phyloP scores from a whole-genome alignment of 768 basidiomycete genomes.

The Macrolepiota dolichaula region DNA sequence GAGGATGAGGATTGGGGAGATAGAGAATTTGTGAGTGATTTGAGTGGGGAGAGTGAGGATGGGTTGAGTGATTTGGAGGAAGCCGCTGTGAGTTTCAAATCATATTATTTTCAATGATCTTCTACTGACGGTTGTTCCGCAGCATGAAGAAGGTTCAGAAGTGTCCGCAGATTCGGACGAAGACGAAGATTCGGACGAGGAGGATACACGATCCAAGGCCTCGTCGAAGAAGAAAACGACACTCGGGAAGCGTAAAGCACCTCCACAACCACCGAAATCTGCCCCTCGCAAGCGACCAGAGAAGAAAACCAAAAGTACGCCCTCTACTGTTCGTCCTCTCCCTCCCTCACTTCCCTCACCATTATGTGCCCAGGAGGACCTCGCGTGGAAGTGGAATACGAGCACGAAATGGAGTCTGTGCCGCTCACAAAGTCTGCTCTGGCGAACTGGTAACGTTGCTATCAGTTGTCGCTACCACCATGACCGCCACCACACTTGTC shows the following conservation, averaged over 20 bases:
- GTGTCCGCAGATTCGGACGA: conserved; percentile 7
- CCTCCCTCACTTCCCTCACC: background rate
- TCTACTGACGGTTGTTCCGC: background rate
- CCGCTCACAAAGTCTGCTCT: conserved; percentile 50
- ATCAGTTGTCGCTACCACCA: background rate
- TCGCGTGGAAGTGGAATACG: conserved; percentile 94
- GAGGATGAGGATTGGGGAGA: conserved; percentile 54
- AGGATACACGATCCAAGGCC: conserved; percentile 35
- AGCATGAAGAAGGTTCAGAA: conserved; percentile 25
- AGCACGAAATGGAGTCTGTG: conserved; percentile 80
- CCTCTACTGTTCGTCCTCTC: background rate
- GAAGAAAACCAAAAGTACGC: conserved; percentile 61
- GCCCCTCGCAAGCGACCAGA: conserved; percentile 50
- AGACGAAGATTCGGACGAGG: conserved; percentile 23
- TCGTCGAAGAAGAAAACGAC: conserved; percentile 31
- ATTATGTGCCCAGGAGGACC: conserved; percentile 52
- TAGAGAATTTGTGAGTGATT: conserved; percentile 73
- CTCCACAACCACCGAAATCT: conserved; percentile 36
- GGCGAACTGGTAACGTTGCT: conserved; percentile 46
- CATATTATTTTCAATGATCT: background rate
- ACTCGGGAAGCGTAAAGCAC: conserved; percentile 70
- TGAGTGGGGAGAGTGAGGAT: conserved; percentile 60
- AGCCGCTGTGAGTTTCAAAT: conserved; percentile 35
- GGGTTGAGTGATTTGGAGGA: conserved; percentile 70
- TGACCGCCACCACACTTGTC: background rate